Evolutionary conservation across 208 protist genomes (phyloP), one percentile per base, ranked within the genome.

Genomic region (Trichomonas gallinae): DNA sequence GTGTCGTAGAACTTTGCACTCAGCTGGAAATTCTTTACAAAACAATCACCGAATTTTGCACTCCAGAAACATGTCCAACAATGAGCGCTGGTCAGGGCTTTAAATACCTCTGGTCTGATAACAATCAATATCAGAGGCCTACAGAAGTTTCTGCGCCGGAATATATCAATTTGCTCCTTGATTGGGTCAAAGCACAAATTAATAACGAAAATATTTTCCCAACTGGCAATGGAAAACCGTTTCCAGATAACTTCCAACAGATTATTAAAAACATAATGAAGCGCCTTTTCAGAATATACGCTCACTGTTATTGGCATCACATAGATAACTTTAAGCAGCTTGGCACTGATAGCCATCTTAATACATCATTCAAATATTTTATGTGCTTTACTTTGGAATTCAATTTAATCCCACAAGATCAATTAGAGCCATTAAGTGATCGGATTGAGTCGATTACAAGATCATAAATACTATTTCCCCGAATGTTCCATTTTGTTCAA

Each of bases 1-100:
- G 99, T 97, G 97, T 99, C 0, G 98, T 99, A 6, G 99, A 99
- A 97, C 99, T 99, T 97, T 99, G 99, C 98, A 99, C 99, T 98
- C 99, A 99, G 96, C 99, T 99, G 11, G 99, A 99, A 97, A 98
- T 99, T 81, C 97, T 99, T 36, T 99, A 99, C 97, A 99, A 98
- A 96, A 99, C 98, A 0, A 98, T 99, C 63, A 99, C 99, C n/a
- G 99, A 99, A 97, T 99, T 99, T 97, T 99, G 99, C 98, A 99
- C 99, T 26, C 96, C 96, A 26, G 97, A 98, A 63, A 98, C 97
- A 21, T 99, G 99, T 97, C 98, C 98, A 0, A 97, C 99, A 11
- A 99, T 99, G 99, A 96, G 63, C 1, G 97, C 97, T 4, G 96
- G 97, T 26, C 96, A 96, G 2, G 72, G 96, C 6, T 97, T 96